Evolutionary conservation across 768 basidiomycete genomes (phyloP).

Genomic region (Leucocoprinus birnbaumii): DNA sequence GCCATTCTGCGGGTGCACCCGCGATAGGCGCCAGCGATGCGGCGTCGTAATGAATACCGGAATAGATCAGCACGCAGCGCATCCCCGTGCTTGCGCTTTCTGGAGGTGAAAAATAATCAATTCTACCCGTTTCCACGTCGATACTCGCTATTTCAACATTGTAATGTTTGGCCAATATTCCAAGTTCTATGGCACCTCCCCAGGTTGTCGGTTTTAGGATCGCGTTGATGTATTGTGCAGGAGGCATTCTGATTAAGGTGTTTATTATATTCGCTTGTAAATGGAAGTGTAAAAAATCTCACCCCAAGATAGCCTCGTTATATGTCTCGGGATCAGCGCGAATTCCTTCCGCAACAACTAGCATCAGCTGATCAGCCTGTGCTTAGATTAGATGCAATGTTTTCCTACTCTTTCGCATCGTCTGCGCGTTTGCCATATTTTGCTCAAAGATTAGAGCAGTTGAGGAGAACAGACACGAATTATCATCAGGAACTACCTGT

Average conservation of each 20-base stretch:
- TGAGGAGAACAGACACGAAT: conserved; percentile 91
- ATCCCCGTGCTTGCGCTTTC: conserved; percentile 32
- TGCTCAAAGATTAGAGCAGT: conserved; percentile 86
- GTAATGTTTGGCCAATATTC: conserved; percentile 81
- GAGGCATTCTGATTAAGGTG: conserved; percentile 36
- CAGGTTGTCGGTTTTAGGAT: conserved; percentile 81
- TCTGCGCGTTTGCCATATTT: conserved; percentile 63
- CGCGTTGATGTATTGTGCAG: conserved; percentile 71
- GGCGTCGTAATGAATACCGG: conserved; percentile 96
- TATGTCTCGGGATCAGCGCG: conserved; percentile 67
- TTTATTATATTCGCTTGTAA: not conserved
- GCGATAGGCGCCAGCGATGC: conserved; percentile 75
- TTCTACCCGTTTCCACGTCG: conserved; percentile 89
- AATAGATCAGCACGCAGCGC: conserved; percentile 83
- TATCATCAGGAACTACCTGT: conserved; percentile 94
- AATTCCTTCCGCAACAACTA: conserved; percentile 87
- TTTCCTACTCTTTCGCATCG: conserved; percentile 69
- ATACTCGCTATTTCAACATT: conserved; percentile 84
- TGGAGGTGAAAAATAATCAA: conserved; percentile 75
- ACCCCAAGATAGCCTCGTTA: conserved; percentile 88
- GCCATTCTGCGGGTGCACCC: conserved; percentile 82
- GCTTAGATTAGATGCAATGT: not conserved
- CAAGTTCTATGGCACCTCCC: conserved; percentile 96
- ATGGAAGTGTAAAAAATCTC: conserved; percentile 10
- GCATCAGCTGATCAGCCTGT: not conserved